Conservation (phyloP, 495 filamentous ascomycete species). For the Hypoxylon cercidicola region DNA sequence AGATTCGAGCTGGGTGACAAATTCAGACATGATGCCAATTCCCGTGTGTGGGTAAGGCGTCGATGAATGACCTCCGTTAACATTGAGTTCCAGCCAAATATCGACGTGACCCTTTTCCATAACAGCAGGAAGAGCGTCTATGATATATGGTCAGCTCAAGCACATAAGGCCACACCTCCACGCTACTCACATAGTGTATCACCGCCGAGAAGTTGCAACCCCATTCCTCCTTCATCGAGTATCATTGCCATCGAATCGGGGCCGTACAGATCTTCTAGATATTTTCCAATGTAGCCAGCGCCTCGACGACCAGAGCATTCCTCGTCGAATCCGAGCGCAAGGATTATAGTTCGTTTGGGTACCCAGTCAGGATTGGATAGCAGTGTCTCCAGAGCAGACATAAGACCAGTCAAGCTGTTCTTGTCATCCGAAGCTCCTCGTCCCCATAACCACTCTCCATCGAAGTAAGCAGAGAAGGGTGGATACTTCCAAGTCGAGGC, state of each 20-base stretch:
- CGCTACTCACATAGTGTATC: slow-evolving; percentile 42
- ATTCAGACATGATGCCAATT: slow-evolving; percentile 71
- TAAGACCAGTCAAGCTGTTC: slow-evolving; percentile 69
- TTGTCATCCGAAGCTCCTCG: slow-evolving; percentile 73
- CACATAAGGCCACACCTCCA: slow-evolving; percentile 50
- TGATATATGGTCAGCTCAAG: slow-evolving; percentile 42
- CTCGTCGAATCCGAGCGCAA: slow-evolving; percentile 75
- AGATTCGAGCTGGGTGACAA: slow-evolving; percentile 67
- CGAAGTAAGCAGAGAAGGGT: slow-evolving; percentile 68
- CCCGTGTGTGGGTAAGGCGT: slow-evolving; percentile 69
- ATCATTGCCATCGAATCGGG: slow-evolving; percentile 67
- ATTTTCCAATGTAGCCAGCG: slow-evolving; percentile 61
- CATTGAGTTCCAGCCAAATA: slow-evolving; percentile 64
- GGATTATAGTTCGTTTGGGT: slow-evolving; percentile 66
- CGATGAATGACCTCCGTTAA: slow-evolving; percentile 70
- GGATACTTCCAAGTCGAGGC: slow-evolving; percentile 69
- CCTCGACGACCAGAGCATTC: slow-evolving; percentile 69
- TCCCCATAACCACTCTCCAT: slow-evolving; percentile 73
- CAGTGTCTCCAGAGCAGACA: slow-evolving; percentile 69
- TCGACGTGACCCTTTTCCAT: slow-evolving; percentile 65
- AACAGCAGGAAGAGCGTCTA: slow-evolving; percentile 59
- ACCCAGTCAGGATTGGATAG: slow-evolving; percentile 61
- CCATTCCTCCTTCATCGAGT: slow-evolving; percentile 70
- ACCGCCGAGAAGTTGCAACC: slow-evolving; percentile 56
- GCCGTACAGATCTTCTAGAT: slow-evolving; percentile 64